Evolutionary conservation across 257 asterid genomes (phyloP), one percentile per base, ranked within the genome.

Genomic region (Misopates orontium): DNA sequence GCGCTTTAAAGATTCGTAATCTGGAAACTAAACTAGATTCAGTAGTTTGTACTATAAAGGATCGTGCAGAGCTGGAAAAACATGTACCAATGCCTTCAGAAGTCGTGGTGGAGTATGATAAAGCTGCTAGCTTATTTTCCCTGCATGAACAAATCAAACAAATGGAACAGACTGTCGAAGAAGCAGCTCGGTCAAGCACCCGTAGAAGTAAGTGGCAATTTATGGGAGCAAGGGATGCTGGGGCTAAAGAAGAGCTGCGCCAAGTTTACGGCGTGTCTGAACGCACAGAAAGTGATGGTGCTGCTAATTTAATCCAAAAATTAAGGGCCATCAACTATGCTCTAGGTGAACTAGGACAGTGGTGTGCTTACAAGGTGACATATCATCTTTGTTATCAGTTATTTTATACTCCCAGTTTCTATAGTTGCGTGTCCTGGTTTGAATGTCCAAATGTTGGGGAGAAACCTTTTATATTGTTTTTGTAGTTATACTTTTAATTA

Each of bases 171-270:
- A 80, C 90, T 22, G 96, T 90, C 70, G 99, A 90, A 83, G 95
- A 83, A 75, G 91, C 97, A 60, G 96, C 99, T 59, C 92, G 88
- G 65, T 80, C 91, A 74, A 94, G 99, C 82, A 83, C 90, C 74
- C 79, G 95, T 77, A 88, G 84, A 85, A 94, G 97, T 73, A 94
- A 94, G 79, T 94, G 99, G 99, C 99, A 94, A 58, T 94, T 90
- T 73, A 90, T 94, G 99, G 99, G 99, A 63, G 99, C 99, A 52
- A 81, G 99, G 73, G 99, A 94, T 86, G 97, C 99, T 80, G 99
- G 99, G 57, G 86, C 90, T 55, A 94, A 85, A 86, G 97, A 85
- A 59, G 97, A 84, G 83, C 68, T 90, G 68, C 95, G 95, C 56
- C 99, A 90, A 74, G 95, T 90, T 40, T 94, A 94, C 78, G 99